Evolutionary conservation across 2,329 filamentous ascomycete genomes (phyloP).

Genomic region (Aspergillus brasiliensis): DNA sequence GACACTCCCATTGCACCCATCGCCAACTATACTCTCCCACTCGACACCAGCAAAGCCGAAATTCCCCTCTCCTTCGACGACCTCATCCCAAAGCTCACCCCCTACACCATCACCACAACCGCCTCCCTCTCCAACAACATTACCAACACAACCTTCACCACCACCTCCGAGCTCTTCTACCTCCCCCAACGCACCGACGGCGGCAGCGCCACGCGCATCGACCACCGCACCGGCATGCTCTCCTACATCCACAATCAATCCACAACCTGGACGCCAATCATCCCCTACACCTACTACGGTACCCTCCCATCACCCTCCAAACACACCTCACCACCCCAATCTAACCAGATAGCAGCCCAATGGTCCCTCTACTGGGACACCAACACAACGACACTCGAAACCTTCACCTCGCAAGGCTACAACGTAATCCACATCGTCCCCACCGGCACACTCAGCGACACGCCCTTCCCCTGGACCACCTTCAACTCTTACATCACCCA

Average conservation of each 20-base stretch:
- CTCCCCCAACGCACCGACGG: constrained; percentile 1
- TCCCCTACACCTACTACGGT: constrained; percentile 9
- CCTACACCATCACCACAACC: neutral
- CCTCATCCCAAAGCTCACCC: neutral
- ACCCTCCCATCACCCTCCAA: neutral
- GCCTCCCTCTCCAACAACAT: neutral
- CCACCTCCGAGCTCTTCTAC: neutral
- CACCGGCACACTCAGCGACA: neutral
- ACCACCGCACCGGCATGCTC: neutral
- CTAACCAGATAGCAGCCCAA: neutral
- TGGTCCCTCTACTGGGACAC: constrained; percentile 8
- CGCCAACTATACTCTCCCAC: neutral
- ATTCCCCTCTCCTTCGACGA: neutral
- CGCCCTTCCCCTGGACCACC: neutral
- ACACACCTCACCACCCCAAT: neutral
- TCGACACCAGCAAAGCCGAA: neutral
- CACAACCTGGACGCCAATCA: constrained; percentile 1
- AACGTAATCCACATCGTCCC: constrained; percentile 7
- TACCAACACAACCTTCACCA: neutral
- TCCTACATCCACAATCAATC: neutral
- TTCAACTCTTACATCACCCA: neutral
- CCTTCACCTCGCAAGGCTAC: neutral
- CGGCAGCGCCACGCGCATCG: constrained; percentile 7
- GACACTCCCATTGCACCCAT: neutral
- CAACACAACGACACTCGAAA: neutral